Base-by-base conservation (phyloP, 1,284 basidiomycete genomes). In the Schizophyllum amplum region DNA sequence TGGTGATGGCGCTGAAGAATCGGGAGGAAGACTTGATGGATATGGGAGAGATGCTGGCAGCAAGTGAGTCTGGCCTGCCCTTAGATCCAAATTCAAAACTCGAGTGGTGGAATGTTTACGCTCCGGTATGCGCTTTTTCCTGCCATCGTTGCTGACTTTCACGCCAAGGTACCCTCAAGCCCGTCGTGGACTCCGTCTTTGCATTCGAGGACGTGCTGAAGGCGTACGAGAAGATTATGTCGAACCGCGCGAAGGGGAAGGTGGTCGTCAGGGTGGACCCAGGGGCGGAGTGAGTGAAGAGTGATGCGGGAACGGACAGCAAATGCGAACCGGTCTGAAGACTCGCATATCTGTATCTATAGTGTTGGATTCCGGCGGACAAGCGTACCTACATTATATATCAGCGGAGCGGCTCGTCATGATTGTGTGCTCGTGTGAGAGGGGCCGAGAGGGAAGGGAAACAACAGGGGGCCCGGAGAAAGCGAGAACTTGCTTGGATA, bases 211-310 rank as follows among this genome's bases (percentile, higher is more conserved):
- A 87, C 24, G 78, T 70, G 0, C 63, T 77, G 47, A 71, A 80
- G 59, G 87, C 85, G 3, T 90, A 85, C 61, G 80, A 82, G 27
- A 73, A 75, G 52, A 64, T 87, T n/a, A 72, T 81, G 71, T 76
- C 75, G 3, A 68, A 72, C 4, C 74, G 78, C 50, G 82, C 84
- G 1, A 78, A 71, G 15, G 88, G 87, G 0, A 90, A 90, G 67
- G 75, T 90, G 1, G 69, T 82, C 1, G 70, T 85, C 13, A 77
- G 74, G 59, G 69, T 84, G 11, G 73, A 76, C 50, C 66, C 67
- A 1, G 57, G 57, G 33, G 33, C 33, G 33, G 33, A 42, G 33
- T 42, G 7, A 42, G 33, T 9, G 17, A 42, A 33, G 27, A n/a
- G n/a, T n/a, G n/a, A n/a, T n/a, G n/a, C n/a, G n/a, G n/a, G n/a